A percentile compares a stretch with the other conserved stretches of the same genome.
Conservation (phyloP, 2,329 filamentous ascomycete species). For the Zymoseptoria tritici region DNA sequence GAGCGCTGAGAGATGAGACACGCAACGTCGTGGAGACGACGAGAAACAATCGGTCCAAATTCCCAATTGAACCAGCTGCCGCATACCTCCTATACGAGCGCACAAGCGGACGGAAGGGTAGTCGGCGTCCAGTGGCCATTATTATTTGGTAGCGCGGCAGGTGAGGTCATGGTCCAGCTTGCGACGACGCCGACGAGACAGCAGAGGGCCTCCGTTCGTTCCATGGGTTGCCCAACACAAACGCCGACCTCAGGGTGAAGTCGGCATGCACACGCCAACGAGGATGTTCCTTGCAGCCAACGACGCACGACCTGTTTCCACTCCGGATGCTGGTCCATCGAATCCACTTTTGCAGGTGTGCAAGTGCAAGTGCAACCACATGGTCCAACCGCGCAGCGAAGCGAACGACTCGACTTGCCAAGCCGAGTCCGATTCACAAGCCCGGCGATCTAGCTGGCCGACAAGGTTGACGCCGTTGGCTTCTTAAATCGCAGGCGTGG, state of each 20-base stretch:
- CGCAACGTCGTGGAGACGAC: not conserved
- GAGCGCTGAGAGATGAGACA: not conserved
- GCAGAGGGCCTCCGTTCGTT: not conserved
- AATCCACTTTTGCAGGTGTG: too few species aligned
- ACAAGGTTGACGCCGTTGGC: not conserved
- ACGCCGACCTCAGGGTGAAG: not conserved
- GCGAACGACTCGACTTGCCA: not conserved
- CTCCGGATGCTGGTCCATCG: too few species aligned
- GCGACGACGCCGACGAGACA: not conserved
- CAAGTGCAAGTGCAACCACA: not conserved
- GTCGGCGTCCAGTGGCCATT: not conserved
- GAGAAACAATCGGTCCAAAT: not conserved
- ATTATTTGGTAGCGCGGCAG: not conserved
- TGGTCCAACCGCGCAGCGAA: not conserved
- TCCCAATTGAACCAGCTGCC: not conserved
- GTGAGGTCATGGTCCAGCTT: not conserved
- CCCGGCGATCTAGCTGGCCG: not conserved
- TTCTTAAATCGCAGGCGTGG: not conserved
- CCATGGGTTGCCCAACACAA: not conserved
- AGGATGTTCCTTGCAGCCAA: not conserved
- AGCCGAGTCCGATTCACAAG: not conserved
- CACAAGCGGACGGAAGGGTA: not conserved
- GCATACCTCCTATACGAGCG: not conserved
- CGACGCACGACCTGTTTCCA: not conserved
- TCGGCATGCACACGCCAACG: too few species aligned